phyloP scores from a whole-genome alignment of 148 eudicot genomes.

The Persicaria tinctoria region DNA sequence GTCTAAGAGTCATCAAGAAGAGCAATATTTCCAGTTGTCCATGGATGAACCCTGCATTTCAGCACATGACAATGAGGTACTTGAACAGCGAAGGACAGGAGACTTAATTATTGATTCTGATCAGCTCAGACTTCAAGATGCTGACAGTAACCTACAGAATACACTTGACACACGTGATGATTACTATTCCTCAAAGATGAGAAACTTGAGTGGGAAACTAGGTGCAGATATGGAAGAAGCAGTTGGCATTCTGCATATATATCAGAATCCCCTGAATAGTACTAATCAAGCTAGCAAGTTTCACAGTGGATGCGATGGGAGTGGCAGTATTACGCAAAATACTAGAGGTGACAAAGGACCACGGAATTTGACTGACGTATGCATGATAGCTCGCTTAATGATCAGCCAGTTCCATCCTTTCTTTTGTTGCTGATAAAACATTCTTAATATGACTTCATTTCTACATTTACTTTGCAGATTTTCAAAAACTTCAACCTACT shows the following conservation, averaged over 20 bases:
- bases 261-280: conserved; percentile 34
- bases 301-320: conserved; percentile 11
- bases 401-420: not conserved
- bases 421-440: conserved; percentile 9
- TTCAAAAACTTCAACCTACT: conserved; percentile 2
- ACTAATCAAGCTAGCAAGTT: conserved; percentile 19
- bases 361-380: conserved; percentile 50
- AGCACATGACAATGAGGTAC: conserved; percentile 14
- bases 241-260: conserved; percentile 21
- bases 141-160: conserved; percentile 11
- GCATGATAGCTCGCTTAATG: conserved; percentile 23
- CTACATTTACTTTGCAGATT: not conserved
- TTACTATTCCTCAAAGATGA: conserved; percentile 27
- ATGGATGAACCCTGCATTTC: conserved; percentile 22
- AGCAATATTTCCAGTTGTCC: conserved; percentile 23
- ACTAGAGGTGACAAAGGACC: conserved; percentile 23
- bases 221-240: conserved; percentile 23
- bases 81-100: conserved; percentile 18
- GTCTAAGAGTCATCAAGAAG: conserved; percentile 6
- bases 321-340: conserved; percentile 14
- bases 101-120: conserved; percentile 23
- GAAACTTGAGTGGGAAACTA: conserved; percentile 39
- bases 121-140: conserved; percentile 20
- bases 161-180: conserved; percentile 12
- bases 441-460: not conserved